Percentiles rank a stretch among this genome's conserved stretches.
Evolutionary conservation across 2,329 filamentous ascomycete genomes (phyloP).

Genomic region (Arthroderma sp.): DNA sequence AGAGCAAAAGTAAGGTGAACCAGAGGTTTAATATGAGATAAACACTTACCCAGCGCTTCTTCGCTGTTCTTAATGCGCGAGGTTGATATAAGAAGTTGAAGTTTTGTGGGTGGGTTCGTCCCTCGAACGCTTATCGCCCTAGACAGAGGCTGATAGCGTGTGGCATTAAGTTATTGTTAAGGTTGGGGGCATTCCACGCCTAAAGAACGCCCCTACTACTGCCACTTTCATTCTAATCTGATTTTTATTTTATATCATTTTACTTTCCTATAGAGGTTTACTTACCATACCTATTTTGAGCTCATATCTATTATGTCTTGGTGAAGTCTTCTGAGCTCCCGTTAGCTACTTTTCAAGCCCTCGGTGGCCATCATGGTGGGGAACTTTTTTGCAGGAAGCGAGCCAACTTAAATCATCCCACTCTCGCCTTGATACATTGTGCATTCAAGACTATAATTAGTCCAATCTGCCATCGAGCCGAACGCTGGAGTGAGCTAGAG

Average conservation of each 20-base stretch:
- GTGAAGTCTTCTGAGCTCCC: no score
- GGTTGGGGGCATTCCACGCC: not conserved
- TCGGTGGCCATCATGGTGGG: no score
- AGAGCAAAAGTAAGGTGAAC: not conserved
- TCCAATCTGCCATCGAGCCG: no score
- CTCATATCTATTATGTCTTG: no score
- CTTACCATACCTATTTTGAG: no score
- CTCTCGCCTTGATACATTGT: not conserved
- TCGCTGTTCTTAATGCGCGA: not conserved
- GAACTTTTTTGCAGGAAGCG: not conserved
- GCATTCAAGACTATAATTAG: no score
- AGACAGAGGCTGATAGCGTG: not conserved
- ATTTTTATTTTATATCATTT: no score
- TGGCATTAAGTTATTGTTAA: not conserved
- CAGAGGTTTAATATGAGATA: not conserved
- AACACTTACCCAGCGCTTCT: slow-evolving; percentile 1
- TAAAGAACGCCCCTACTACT: no score
- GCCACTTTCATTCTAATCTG: no score
- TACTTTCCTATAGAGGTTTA: no score
- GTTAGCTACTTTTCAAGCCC: no score
- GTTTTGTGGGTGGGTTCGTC: slow-evolving; percentile 1
- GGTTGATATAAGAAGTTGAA: not conserved
- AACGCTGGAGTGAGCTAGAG: no score
- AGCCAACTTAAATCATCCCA: slow-evolving; percentile 8
- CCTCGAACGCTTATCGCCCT: not conserved